Evolutionary conservation across 2,329 filamentous ascomycete genomes (phyloP), one percentile per base, ranked within the genome.

Genomic region (Canariomyces notabilis): DNA sequence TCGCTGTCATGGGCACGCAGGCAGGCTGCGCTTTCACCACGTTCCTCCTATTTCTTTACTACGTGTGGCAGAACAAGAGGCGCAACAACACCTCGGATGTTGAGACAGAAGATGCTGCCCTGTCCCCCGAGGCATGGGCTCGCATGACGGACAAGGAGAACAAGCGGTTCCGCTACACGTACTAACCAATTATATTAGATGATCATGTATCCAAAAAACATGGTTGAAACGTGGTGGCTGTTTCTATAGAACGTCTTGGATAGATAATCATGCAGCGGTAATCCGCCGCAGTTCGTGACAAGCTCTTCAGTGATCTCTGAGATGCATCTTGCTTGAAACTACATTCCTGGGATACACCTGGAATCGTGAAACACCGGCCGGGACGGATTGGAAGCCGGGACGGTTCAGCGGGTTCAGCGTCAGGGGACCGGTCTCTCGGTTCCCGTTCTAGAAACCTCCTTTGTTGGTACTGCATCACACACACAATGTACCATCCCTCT

Each of bases 101-200:
- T 20, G 59, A 67, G 45, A 61, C 57, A 15, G 69, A 75, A 53
- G 70, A 70, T 14, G 57, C 58, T 1, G 70, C 64, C 52, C 58
- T 70, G 64, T 59, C 61, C 7, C 67, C 64, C 2, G 67, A 73
- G 47, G 64, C 65, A 4, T 80, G 67, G 71, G 64, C 63, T 31
- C 68, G 71, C 19, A 60, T 76, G 65, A 82, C 77, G 6, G 79
- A 82, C 49, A 70, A 61, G 56, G 72, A 82, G 63, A 81, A 82
- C 55, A 71, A 69, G 56, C 69, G 67, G 16, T 81, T 82, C 59
- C 68, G 75, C 39, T 81, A 82, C 41, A 42, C 49, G 16, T 60
- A 60, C 35, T 60, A 48, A 46, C n/a, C n/a, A n/a, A n/a, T n/a
- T n/a, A n/a, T n/a, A n/a, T 20, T 2, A 31, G 34, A 22, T 38